These are phyloP conservation scores for Protomyces lactucae-debilis DNA, from an alignment of 1,139 yeast genomes.

Conservation along the genomic window DNA sequence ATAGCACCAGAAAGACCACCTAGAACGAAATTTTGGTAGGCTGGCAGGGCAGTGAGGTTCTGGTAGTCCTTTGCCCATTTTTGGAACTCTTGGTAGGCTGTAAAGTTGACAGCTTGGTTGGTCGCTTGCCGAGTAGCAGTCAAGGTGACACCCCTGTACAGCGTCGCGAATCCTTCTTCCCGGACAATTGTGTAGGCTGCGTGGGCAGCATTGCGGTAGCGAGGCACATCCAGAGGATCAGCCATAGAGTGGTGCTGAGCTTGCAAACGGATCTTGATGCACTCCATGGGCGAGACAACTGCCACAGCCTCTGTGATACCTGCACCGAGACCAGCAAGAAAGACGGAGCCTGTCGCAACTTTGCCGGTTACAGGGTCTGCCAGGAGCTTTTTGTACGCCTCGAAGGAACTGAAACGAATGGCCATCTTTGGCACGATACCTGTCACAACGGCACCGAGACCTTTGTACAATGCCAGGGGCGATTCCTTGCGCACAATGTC, in stretches of 20 bases:
- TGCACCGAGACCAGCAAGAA: constrained; percentile 93
- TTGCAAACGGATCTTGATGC: constrained; percentile 90
- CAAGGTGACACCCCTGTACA: constrained; percentile 90
- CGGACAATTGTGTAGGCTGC: constrained; percentile 76
- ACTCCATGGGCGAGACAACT: constrained; percentile 96
- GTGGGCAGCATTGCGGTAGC: constrained; percentile 89
- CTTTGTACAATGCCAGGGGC: constrained; percentile 82
- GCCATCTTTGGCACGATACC: constrained; percentile 99
- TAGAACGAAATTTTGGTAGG: constrained; percentile 89
- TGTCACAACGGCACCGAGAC: constrained; percentile 92
- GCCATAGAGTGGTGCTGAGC: constrained; percentile 89
- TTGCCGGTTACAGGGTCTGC: constrained; percentile 55
- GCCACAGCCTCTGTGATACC: constrained; percentile 94
- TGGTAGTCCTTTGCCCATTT: constrained; percentile 56
- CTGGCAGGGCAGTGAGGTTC: constrained; percentile 65
- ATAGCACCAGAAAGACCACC: constrained; percentile 94
- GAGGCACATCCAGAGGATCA: constrained; percentile 73
- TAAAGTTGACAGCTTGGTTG: constrained; percentile 97
- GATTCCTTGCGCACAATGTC: constrained; percentile 76
- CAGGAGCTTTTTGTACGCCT: constrained; percentile 70
- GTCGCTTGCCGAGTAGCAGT: constrained; percentile 98
- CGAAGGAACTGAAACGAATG: constrained; percentile 89
- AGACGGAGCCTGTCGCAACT: constrained; percentile 58
- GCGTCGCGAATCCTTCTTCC: constrained; percentile 85
- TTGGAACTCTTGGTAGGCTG: constrained; percentile 84